Base-by-base conservation (phyloP, 1,284 basidiomycete genomes). In the Pascua sp. region DNA sequence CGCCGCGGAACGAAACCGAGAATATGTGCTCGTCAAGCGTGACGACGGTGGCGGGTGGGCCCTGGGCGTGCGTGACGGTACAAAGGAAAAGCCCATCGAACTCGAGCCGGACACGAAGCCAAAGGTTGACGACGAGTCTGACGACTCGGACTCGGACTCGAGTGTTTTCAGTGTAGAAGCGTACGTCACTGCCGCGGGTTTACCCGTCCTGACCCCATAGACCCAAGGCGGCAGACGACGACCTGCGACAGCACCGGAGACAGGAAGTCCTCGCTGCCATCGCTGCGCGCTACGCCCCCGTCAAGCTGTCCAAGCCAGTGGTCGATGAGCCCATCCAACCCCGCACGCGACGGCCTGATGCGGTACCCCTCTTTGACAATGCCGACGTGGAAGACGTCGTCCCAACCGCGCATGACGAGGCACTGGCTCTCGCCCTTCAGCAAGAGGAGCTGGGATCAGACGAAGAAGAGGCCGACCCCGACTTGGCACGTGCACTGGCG, bases 1-100 rank as follows among this genome's bases (percentile, higher is more conserved):
- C 57, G 95, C 95, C 0, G 91, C 91, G 61, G 91, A 96, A 77
- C 81, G 95, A 54, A 98, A 97, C 70, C 87, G 85, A 69, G 87
- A 97, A 76, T 99, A 99, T 74, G 82, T 98, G 8, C 81, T 99
- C 45, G 82, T 98, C 49, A 94, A 94, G 80, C 94, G 94, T 39
- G 85, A 85, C 17, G 84, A 81, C 37, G 86, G 86, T 37, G 91
- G 92, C 2, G 96, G 96, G 0, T 99, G 93, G 89, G 86, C 95
- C 24, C 79, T 99, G 18, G 96, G 95, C 1, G 87, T 97, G 36
- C 82, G 85, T 42, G 86, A 94, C 63, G 91, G 69, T 4, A 89
- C 84, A 4, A 80, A 83, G 56, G 82, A 86, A 44, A 91, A 91
- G 66, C 93, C 95, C 1, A 97, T 98, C 60, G 84, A 87, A 56